phyloP scores from a whole-genome alignment of 768 basidiomycete species.

The Mycena latifolia region DNA sequence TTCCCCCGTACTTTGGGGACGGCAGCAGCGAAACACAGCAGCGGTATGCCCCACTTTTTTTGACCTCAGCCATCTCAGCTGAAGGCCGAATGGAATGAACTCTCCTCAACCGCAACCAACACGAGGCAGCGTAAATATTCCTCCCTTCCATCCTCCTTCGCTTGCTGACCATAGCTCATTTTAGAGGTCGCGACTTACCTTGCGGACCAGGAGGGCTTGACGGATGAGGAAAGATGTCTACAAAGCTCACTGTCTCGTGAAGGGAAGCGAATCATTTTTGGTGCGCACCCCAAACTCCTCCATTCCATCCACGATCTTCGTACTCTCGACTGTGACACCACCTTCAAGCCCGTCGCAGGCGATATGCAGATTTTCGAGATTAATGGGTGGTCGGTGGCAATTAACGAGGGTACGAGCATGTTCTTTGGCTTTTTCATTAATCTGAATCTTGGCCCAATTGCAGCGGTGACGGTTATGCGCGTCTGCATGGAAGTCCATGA shows the following conservation, averaged over 20 bases:
- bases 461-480: conserved; percentile 29
- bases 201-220: conserved; percentile 16
- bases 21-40: conserved; percentile 2
- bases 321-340: conserved; percentile 30
- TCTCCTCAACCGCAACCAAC: background rate
- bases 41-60: too few species aligned
- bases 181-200: conserved; percentile 22
- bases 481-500: conserved; percentile 30
- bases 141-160: background rate
- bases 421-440: background rate
- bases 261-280: conserved; percentile 26
- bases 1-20: background rate
- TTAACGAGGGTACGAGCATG: conserved; percentile 25
- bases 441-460: background rate
- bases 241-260: conserved; percentile 28
- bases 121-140: conserved; percentile 16
- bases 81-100: conserved; percentile 10
- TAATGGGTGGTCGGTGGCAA: conserved; percentile 18
- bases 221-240: conserved; percentile 15
- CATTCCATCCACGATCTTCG: conserved; percentile 16
- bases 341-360: conserved; percentile 26
- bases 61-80: conserved; percentile 19
- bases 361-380: conserved; percentile 29
- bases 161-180: conserved; percentile 3
- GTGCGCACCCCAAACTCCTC: conserved; percentile 17